Conservation (phyloP, 2,329 filamentous ascomycete species). For the Tolypocladium amazonense region DNA sequence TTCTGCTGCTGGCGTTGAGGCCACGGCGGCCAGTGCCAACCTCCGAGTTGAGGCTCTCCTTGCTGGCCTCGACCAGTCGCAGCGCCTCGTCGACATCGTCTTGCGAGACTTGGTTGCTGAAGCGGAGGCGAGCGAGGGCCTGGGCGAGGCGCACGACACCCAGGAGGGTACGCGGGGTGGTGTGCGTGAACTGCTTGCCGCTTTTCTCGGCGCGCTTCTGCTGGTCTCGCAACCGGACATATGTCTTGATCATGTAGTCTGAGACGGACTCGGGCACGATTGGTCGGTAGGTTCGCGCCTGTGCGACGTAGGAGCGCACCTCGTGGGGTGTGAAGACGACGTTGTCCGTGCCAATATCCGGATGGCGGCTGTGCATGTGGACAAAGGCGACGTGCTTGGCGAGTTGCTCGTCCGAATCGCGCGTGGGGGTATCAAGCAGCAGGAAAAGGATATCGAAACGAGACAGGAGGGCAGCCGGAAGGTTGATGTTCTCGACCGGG, state of each 20-base stretch:
- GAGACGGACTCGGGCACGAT: conserved; percentile 75
- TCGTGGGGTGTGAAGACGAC: conserved; percentile 87
- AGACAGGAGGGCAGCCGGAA: conserved; percentile 90
- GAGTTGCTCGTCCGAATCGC: conserved; percentile 84
- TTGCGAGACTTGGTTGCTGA: conserved; percentile 71
- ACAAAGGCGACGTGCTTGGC: conserved; percentile 93
- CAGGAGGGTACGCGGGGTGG: conserved; percentile 84
- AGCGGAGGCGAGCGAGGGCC: conserved; percentile 83
- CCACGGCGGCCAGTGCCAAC: conserved; percentile 48
- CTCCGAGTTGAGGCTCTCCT: conserved; percentile 77
- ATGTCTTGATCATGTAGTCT: conserved; percentile 95
- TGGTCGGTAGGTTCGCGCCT: conserved; percentile 81
- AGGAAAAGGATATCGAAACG: conserved; percentile 97
- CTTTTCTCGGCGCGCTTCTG: conserved; percentile 85
- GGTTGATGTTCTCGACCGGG: conserved; percentile 97
- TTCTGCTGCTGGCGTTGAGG: conserved; percentile 75
- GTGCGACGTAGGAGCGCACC: conserved; percentile 91
- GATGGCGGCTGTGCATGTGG: conserved; percentile 93
- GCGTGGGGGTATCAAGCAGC: conserved; percentile 85
- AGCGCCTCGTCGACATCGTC: conserved; percentile 96
- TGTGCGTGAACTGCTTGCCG: conserved; percentile 89
- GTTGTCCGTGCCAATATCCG: conserved; percentile 50
- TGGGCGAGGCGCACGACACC: conserved; percentile 89
- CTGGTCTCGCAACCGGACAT: conserved; percentile 86
- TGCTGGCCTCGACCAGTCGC: conserved; percentile 83